Evolutionary conservation across 176 grass and related monocot species (phyloP), one percentile per base, ranked within the genome.

Genomic region (Eleusine indica): DNA sequence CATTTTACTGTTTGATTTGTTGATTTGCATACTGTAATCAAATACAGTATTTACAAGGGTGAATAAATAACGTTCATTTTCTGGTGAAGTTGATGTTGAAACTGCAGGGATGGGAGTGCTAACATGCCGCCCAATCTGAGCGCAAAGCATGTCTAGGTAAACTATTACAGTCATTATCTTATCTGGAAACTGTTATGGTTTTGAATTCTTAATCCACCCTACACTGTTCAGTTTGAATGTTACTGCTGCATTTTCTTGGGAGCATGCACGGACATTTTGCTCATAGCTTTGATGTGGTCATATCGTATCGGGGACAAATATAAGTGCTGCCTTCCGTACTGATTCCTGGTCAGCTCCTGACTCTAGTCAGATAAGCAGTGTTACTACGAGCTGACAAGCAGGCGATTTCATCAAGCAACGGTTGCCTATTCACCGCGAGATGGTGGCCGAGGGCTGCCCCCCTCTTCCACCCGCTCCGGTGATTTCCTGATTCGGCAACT

Each of bases 1-100:
- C 22, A 66, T 71, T 85, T 54, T 47, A 10, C 64, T 44, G n/a
- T 76, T 62, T 76, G 43, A 52, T 85, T 35, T 43, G 71, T 6
- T 63, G 42, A 2, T 52, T 40, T 2, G 39, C 44, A 47, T 47
- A 47, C 44, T 47, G 44, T 47, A 47, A 35, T 35, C 32, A 2
- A 2, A 47, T 9, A 9, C 44, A 13, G 75, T 76, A 7, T 73
- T 40, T 2, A 29, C 58, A 82, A 82, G 51, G 42, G 60, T 71
- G 16, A 66, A 64, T 32, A 18, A 81, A 76, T 41, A 44, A 69
- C 4, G 1, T 5, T 49, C 28, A 10, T 63, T 69, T 14, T 52
- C 4, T n/a, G 53, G 13, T 61, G 8, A 8, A 25, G 38, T 64
- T 63, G 65, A 37, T 1, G 17, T 18, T 29, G n/a, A 14, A 18